Evolutionary conservation across 257 asterid species (phyloP).

Genomic region (Solanum neorickii): DNA sequence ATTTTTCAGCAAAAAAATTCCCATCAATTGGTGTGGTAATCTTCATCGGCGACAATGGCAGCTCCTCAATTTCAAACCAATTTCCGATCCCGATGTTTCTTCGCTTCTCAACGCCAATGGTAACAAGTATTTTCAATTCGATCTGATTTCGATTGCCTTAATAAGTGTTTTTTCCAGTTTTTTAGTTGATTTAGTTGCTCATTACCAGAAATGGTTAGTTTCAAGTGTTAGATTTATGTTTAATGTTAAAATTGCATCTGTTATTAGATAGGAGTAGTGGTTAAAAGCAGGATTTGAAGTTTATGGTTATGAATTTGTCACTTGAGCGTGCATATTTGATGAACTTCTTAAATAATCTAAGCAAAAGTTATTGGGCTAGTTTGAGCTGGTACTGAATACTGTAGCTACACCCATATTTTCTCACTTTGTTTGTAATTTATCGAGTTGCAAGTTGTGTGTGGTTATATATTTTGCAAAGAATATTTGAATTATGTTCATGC

Average conservation of each 20-base stretch:
- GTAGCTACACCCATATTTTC: background rate
- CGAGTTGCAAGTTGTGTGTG: background rate
- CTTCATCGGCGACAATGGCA: slow-evolving; percentile 21
- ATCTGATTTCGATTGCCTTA: background rate
- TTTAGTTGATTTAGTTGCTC: background rate
- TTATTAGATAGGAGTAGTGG: background rate
- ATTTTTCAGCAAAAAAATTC: background rate
- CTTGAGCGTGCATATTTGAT: background rate
- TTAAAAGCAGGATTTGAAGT: background rate
- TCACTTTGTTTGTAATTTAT: background rate
- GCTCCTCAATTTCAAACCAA: slow-evolving; percentile 23
- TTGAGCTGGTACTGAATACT: background rate
- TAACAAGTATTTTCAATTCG: background rate
- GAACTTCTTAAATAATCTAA: background rate
- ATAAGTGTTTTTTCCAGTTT: background rate
- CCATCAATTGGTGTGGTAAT: background rate
- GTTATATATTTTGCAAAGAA: background rate
- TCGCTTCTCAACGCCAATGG: slow-evolving; percentile 15
- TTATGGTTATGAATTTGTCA: background rate
- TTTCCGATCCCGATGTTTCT: slow-evolving; percentile 2
- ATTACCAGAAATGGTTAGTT: background rate
- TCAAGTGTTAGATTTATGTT: background rate
- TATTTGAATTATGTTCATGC: background rate
- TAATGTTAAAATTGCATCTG: background rate
- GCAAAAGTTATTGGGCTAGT: background rate